Conservation (phyloP, 768 basidiomycete species). For the Pleurotus djamor region DNA sequence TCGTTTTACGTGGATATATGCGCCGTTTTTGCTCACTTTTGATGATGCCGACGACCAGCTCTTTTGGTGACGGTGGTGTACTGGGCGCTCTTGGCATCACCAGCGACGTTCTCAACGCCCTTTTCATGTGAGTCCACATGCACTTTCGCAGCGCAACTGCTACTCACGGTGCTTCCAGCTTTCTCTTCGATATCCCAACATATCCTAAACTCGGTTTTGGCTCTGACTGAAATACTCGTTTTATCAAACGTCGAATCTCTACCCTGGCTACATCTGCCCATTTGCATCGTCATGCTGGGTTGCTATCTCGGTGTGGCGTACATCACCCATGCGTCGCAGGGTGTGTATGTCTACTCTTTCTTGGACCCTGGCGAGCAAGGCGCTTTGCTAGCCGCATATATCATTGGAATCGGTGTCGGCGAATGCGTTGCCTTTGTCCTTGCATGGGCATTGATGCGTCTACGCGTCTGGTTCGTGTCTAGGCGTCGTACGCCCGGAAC, state of each 20-base stretch:
- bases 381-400: conserved; percentile 54
- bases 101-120: conserved; percentile 34
- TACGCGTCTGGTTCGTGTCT: not conserved
- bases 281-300: conserved; percentile 46
- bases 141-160: not conserved
- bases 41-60: conserved; percentile 31
- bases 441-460: conserved; percentile 10
- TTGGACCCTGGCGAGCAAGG: conserved; percentile 46
- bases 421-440: conserved; percentile 50
- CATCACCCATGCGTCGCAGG: conserved; percentile 57
- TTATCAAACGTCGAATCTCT: conserved; percentile 49
- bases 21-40: not conserved
- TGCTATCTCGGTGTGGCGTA: conserved; percentile 69
- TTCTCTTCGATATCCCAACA: conserved; percentile 47
- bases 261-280: conserved; percentile 49
- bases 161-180: not conserved
- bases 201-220: conserved; percentile 54
- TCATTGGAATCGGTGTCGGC: conserved; percentile 55
- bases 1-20: conserved; percentile 9
- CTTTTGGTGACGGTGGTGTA: conserved; percentile 63
- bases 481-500: not conserved
- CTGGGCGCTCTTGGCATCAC: conserved; percentile 52
- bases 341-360: conserved; percentile 70
- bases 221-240: conserved; percentile 50
- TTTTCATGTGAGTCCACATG: conserved; percentile 32